A percentile compares a stretch with the other conserved stretches of the same genome.
Conservation (phyloP, 163 green algal genomes). For the Chlamydomonas reinhardtii region DNA sequence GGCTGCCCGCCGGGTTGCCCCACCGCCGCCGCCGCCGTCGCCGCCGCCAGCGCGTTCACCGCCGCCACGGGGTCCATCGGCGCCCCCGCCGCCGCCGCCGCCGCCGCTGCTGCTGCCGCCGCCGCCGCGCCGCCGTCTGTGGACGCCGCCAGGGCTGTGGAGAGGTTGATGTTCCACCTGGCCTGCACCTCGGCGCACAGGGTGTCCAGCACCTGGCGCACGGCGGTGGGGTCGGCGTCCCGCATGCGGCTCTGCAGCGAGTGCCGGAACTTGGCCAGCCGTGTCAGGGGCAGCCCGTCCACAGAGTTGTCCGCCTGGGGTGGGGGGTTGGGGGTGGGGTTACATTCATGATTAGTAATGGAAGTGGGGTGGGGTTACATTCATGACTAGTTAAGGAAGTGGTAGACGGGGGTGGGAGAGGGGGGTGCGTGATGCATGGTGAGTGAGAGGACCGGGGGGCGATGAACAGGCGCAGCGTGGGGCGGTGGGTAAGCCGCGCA, state of each 20-base stretch:
- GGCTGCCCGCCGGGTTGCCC: neutral
- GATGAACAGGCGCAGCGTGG: too few species aligned
- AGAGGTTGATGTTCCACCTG: constrained; percentile 23
- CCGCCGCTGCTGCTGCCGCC: neutral
- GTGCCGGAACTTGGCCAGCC: constrained; percentile 35
- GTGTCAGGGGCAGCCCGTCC: constrained; percentile 7
- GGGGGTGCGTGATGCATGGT: too few species aligned
- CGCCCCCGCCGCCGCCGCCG: neutral
- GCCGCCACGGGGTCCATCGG: neutral
- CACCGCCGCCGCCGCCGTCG: neutral
- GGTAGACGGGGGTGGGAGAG: too few species aligned
- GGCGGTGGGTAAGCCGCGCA: too few species aligned
- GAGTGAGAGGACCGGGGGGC: too few species aligned
- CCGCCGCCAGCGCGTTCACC: too few species aligned
- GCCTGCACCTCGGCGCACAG: constrained; percentile 16
- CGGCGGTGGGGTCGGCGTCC: constrained; percentile 17
- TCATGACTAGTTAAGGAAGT: too few species aligned
- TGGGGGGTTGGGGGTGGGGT: neutral
- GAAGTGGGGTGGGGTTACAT: too few species aligned
- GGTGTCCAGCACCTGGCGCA: constrained; percentile 6
- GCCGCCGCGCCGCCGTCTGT: neutral
- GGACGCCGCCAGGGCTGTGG: neutral
- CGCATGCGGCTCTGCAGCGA: constrained; percentile 29
- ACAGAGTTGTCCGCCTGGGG: constrained; percentile 22
- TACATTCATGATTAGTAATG: neutral